phyloP scores from a whole-genome alignment of 768 basidiomycete species.

The Macrocybe gigantea region DNA sequence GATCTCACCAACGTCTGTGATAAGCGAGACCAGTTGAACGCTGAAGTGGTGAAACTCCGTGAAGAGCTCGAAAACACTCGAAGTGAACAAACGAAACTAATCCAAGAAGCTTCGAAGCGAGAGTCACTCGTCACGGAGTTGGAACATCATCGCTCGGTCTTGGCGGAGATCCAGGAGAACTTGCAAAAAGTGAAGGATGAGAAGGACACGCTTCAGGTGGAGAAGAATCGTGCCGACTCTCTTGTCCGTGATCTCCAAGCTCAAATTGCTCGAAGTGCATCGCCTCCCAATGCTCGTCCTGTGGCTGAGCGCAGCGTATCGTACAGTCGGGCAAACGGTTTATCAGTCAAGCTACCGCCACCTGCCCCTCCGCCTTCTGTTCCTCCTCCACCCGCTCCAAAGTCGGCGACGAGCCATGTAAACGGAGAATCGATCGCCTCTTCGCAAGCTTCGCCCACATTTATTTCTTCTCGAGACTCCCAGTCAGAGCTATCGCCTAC shows the following conservation, averaged over 20 bases:
- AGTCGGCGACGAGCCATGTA: constrained; percentile 21
- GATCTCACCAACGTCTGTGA: constrained; percentile 40
- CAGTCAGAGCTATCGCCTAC: constrained; percentile 46
- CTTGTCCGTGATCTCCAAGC: constrained; percentile 76
- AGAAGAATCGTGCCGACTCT: constrained; percentile 63
- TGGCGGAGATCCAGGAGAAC: constrained; percentile 74
- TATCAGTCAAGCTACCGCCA: constrained; percentile 76
- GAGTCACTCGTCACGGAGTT: constrained; percentile 71
- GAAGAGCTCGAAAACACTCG: constrained; percentile 55
- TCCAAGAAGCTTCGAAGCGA: constrained; percentile 69
- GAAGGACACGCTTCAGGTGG: constrained; percentile 69
- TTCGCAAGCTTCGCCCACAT: constrained; percentile 41
- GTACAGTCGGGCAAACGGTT: constrained; percentile 52
- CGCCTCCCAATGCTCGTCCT: constrained; percentile 48
- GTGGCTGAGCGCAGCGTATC: constrained; percentile 45
- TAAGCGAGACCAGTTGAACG: constrained; percentile 38
- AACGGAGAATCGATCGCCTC: constrained; percentile 38
- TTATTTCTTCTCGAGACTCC: constrained; percentile 62
- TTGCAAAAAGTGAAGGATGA: constrained; percentile 78
- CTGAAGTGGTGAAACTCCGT: constrained; percentile 45
- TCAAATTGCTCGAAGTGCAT: constrained; percentile 58
- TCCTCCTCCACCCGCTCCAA: constrained; percentile 79
- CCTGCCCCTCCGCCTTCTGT: constrained; percentile 84
- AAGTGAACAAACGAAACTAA: constrained; percentile 53
- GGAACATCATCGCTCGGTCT: constrained; percentile 68